These are phyloP conservation scores for Xenoacremonium recifei DNA, from an alignment of 2,329 filamentous ascomycete species.

Conservation along the genomic window DNA sequence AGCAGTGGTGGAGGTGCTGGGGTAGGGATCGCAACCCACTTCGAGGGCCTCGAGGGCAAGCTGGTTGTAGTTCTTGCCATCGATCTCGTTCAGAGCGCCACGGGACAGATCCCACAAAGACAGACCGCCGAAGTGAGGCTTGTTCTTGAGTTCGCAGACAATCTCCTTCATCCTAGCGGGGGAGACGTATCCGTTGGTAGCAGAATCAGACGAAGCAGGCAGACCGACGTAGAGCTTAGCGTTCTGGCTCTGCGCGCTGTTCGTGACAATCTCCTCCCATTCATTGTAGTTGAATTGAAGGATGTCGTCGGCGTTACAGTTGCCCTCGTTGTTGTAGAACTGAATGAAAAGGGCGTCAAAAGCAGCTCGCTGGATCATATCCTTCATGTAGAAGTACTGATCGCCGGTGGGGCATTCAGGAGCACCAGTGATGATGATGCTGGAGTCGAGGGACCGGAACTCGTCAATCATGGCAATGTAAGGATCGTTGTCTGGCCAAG, in stretches of 20 bases:
- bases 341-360: conserved; percentile 47
- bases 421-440: conserved; percentile 40
- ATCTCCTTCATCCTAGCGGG: conserved; percentile 33
- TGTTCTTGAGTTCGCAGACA: conserved; percentile 37
- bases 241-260: conserved; percentile 33
- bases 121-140: conserved; percentile 42
- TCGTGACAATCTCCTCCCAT: conserved; percentile 36
- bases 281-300: conserved; percentile 41
- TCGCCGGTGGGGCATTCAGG: conserved; percentile 41
- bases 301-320: conserved; percentile 33
- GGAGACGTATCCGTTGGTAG: conserved; percentile 33
- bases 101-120: conserved; percentile 45
- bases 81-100: conserved; percentile 29
- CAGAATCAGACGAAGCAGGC: conserved; percentile 29
- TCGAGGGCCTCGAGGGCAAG: conserved; percentile 35
- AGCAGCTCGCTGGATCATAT: conserved; percentile 37
- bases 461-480: conserved; percentile 38
- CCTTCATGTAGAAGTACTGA: conserved; percentile 31
- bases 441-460: conserved; percentile 30
- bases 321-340: conserved; percentile 48
- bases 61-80: conserved; percentile 37
- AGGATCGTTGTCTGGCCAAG: conserved; percentile 29
- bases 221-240: conserved; percentile 48
- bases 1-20: conserved; percentile 21
- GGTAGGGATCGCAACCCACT: conserved; percentile 33